Base-by-base conservation (phyloP, 2,329 filamentous ascomycete genomes). In the Diaporthe sp. region DNA sequence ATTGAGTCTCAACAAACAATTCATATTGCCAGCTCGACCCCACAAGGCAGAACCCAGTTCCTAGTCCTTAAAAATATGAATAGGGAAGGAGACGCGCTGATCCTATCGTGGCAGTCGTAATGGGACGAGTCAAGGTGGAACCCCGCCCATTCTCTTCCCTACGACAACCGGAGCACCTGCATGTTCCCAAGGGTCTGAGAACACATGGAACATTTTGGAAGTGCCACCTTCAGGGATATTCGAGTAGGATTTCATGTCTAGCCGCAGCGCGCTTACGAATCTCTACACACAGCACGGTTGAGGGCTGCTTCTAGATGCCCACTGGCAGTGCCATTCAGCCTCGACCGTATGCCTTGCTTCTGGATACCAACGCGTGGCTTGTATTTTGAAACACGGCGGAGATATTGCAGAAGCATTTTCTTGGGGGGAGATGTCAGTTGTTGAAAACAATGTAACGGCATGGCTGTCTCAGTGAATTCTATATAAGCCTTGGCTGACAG, bases 51-150 rank as follows among this genome's bases (percentile, higher is more conserved):
- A 51, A 51, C 63, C 63, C 63, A 51, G 63, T 51, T 25, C 5
- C 5, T 51, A 25, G 5, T 9, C 1, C 2, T 4, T 15, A 49
- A 31, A 1, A 25, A 25, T 37, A 5, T 68, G 63, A n/a, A 67
- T 67, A 67, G 31, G 42, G 44, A 2, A 67, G 61, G 42, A 49
- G 42, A 34, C 3, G 12, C 51, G 63, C 63, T 37, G 63, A 68
- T 68, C 63, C 44, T 4, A n/a, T 37, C 31, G 28, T 51, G 31
- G 44, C 1, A 68, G 63, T 68, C 63, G 44, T 51, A 68, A 37
- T 68, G 44, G 63, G 63, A 37, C 44, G 63, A 51, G 63, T 51
- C 63, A 68, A 68, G 63, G n/a, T 37, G 63, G 63, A 25, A 37
- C 44, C 63, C 63, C 28, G 22, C 63, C 63, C 20, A 44, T 68